These are phyloP conservation scores for Entomortierella parvispora DNA, from an alignment of 192 early-diverging fungal species.

Conservation along the genomic window DNA sequence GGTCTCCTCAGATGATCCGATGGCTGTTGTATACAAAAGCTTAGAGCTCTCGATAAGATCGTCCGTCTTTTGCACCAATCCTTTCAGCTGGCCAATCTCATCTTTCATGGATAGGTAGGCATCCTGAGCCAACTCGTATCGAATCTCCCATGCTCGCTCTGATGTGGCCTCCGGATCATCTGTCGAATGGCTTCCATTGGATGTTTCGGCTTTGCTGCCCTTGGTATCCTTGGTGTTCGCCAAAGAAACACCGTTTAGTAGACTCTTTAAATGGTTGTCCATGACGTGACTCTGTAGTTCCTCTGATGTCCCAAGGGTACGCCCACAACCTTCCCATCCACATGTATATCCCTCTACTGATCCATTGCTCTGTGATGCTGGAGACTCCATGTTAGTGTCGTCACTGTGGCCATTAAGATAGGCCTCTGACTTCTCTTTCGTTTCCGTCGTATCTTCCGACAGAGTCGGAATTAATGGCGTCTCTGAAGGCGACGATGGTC, in stretches of 20 bases:
- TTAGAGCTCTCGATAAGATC: slow-evolving; percentile 6
- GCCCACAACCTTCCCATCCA: slow-evolving; percentile 22
- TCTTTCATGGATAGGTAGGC: slow-evolving; percentile 10
- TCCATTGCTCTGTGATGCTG: background rate
- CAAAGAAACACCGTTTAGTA: background rate
- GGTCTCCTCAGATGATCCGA: slow-evolving; percentile 7
- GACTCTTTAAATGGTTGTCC: slow-evolving; percentile 8
- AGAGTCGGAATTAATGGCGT: too few species aligned
- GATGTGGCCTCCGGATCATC: background rate
- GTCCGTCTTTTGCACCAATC: background rate
- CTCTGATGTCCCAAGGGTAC: background rate
- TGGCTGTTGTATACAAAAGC: slow-evolving; percentile 12
- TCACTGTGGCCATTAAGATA: background rate
- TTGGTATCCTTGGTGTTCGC: background rate
- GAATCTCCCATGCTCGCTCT: background rate
- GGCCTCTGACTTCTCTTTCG: too few species aligned
- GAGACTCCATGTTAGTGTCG: background rate
- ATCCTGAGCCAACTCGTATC: background rate
- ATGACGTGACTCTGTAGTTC: slow-evolving; percentile 30
- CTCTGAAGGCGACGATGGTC: background rate
- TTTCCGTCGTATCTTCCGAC: too few species aligned
- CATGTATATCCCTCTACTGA: background rate
- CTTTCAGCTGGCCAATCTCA: slow-evolving; percentile 9
- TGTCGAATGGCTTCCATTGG: background rate
- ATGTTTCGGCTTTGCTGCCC: background rate